Evolutionary conservation across 1,139 yeast species (phyloP).

Genomic region (Saccharomyces hybrid): DNA sequence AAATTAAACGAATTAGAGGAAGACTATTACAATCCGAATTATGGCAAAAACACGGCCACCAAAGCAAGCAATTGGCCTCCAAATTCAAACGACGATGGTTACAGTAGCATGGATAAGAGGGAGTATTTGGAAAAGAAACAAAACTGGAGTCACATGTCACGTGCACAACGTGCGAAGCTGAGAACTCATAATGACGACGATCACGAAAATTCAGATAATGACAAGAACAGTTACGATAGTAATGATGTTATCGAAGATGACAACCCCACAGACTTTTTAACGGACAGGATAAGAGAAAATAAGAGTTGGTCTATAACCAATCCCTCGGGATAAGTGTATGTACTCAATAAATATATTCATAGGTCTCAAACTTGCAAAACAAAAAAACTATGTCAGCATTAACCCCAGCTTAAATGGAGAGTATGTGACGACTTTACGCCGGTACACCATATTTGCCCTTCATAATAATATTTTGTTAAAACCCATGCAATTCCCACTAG

Average conservation of each 20-base stretch:
- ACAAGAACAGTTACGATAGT: not conserved
- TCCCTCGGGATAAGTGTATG: not conserved
- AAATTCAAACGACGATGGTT: constrained; percentile 5
- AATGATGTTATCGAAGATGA: not conserved
- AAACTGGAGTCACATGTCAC: constrained; percentile 6
- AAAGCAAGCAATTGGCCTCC: not conserved
- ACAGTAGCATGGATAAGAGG: constrained; percentile 14
- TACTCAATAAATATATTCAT: not conserved
- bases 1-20: constrained; percentile 22
- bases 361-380: not conserved
- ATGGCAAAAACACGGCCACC: not conserved
- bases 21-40: constrained; percentile 10
- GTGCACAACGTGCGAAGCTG: constrained; percentile 3
- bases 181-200: constrained; percentile 1
- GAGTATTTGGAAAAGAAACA: constrained; percentile 15
- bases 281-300: constrained; percentile 4
- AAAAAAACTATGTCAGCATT: not conserved
- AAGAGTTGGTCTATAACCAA: constrained; percentile 4
- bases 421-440: too few relatives aligned
- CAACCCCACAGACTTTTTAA: constrained; percentile 1
- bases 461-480: too few relatives aligned
- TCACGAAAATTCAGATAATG: not conserved
- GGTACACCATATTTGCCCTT: too few relatives aligned
- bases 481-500: too few relatives aligned
- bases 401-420: too few relatives aligned